Evolutionary conservation across 2,329 filamentous ascomycete genomes (phyloP), one percentile per base, ranked within the genome.

Genomic region (Trichoderma atroviride): DNA sequence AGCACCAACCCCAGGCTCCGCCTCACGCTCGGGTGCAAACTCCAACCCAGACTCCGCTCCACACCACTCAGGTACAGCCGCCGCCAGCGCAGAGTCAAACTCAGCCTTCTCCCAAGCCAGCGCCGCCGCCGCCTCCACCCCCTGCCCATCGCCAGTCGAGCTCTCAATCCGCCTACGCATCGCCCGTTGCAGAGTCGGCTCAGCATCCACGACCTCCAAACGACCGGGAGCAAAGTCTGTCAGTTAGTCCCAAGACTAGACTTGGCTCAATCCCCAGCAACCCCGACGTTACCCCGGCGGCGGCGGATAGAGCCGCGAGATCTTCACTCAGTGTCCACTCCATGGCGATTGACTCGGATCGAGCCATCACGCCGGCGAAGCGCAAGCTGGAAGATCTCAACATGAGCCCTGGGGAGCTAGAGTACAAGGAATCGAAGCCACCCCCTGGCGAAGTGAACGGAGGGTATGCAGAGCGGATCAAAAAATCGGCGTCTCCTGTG

Each of bases 161-260:
- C 82, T 75, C 78, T 81, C 53, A 62, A 11, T 70, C 69, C 52
- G 47, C 80, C 60, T 83, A 85, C 78, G 84, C 85, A 63, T 80
- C 80, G 43, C 76, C 79, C 22, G 75, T 75, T 24, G 74, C 77
- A 50, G 82, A 84, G 71, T 77, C 80, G 55, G 82, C 83, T 71
- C 82, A 82, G 78, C 79, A 86, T 76, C 83, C 85, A 55, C 82
- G 85, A 69, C 85, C 86, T 55, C 84, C 85, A 60, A 85, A 85
- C 72, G 90, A 93, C 68, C 87, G 91, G 74, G 91, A 92, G 71
- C 83, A 86, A 61, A 92, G 90, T 77, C 79, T 91, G 65, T 94
- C 91, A 75, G 88, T 95, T 62, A 95, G 92, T 77, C 92, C 93
- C 35, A 94, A 93, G 80, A 93, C 92, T 43, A 84, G 87, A 72